Evolutionary conservation across 2,329 filamentous ascomycete species (phyloP).

Genomic region (Nemania bipapillata): DNA sequence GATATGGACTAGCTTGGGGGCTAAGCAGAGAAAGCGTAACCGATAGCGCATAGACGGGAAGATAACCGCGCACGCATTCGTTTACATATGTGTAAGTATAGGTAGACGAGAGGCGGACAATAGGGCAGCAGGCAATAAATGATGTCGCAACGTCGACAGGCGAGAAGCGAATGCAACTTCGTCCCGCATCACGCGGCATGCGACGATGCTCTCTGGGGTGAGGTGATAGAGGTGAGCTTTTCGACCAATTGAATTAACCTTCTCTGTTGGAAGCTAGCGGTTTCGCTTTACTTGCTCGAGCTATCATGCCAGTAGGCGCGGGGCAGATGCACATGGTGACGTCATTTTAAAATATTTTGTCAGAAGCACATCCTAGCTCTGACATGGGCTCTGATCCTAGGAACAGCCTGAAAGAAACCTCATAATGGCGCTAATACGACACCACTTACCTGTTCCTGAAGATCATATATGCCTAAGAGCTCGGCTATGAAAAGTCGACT

Average conservation of each 20-base stretch:
- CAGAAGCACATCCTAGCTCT: neutral
- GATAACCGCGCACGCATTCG: constrained; percentile 6
- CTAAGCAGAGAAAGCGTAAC: constrained; percentile 16
- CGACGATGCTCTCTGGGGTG: constrained; percentile 3
- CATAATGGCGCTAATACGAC: constrained; percentile 1
- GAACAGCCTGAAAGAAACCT: no score
- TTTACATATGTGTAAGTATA: no score
- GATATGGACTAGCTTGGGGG: neutral
- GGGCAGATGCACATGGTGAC: constrained; percentile 32
- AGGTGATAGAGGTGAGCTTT: neutral
- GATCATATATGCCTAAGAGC: constrained; percentile 10
- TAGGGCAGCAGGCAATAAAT: constrained; percentile 4
- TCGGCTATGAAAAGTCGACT: neutral
- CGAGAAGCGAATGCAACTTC: constrained; percentile 16
- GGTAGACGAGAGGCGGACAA: constrained; percentile 5
- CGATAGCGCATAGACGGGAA: constrained; percentile 2
- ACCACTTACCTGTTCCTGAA: constrained; percentile 30
- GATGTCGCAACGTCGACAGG: constrained; percentile 11
- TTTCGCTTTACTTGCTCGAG: neutral
- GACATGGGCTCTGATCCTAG: no score
- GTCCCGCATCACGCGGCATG: constrained; percentile 22
- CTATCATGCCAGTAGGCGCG: constrained; percentile 14
- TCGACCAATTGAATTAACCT: constrained; percentile 13
- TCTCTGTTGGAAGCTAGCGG: constrained; percentile 7
- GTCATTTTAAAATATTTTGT: constrained; percentile 28